These are phyloP conservation scores for Picea mariana DNA, from an alignment of 83 land plant species.

Conservation along the genomic window DNA sequence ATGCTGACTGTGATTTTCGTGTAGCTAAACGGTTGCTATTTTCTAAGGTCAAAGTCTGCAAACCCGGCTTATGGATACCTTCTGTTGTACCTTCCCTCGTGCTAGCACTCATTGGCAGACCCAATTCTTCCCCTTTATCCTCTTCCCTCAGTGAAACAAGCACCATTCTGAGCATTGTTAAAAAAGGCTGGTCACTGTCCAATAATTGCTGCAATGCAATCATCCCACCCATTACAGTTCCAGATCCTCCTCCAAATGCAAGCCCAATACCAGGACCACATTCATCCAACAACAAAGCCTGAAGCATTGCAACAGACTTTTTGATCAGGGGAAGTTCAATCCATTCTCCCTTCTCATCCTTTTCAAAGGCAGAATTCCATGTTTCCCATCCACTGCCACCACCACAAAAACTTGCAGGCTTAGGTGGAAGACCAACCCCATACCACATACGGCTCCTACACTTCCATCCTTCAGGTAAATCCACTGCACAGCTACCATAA, in stretches of 20 bases:
- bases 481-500: conserved; percentile 87
- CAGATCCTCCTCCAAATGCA: conserved; percentile 96
- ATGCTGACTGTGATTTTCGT: conserved; percentile 63
- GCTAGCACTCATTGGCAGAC: conserved; percentile 41
- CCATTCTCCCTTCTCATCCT: conserved; percentile 87
- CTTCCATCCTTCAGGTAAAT: conserved; percentile 96
- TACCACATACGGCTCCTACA: conserved; percentile 94
- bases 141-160: conserved; percentile 95
- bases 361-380: conserved; percentile 83
- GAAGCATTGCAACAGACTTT: conserved; percentile 90
- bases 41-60: conserved; percentile 20
- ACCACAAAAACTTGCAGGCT: conserved; percentile 62
- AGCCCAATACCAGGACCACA: conserved; percentile 90
- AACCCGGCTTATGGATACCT: conserved; percentile 26
- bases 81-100: conserved; percentile 41
- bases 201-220: conserved; percentile 88
- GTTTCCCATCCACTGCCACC: conserved; percentile 96
- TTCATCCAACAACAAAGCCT: conserved; percentile 89
- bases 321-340: conserved; percentile 88
- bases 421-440: conserved; percentile 87
- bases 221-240: conserved; percentile 91
- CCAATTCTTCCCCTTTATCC: conserved; percentile 65
- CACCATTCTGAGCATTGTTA: conserved; percentile 98
- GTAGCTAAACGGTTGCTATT: conserved; percentile 25
- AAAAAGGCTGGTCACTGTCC: conserved; percentile 98